Conservation (phyloP, 441 rosid species). For the Jatropha multifida region DNA sequence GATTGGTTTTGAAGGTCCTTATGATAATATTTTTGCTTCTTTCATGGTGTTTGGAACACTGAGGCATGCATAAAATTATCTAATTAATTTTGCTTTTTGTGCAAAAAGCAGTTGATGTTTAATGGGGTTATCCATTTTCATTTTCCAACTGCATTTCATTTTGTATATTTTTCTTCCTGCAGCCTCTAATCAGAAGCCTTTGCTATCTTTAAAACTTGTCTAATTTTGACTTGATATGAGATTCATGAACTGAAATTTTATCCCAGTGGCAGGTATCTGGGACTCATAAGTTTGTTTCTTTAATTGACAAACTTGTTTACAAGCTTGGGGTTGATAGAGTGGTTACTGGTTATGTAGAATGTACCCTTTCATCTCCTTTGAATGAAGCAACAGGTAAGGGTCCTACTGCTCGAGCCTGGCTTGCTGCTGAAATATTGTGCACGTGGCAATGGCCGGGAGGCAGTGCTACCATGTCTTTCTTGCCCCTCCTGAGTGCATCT, state of each 20-base stretch:
- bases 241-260: slow-evolving; percentile 18
- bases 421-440: slow-evolving; percentile 88
- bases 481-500: slow-evolving; percentile 61
- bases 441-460: slow-evolving; percentile 98
- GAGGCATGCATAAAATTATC: not conserved
- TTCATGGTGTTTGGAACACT: not conserved
- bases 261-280: slow-evolving; percentile 55
- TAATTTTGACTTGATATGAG: not conserved
- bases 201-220: not conserved
- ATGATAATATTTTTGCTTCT: not conserved
- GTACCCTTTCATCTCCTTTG: slow-evolving; percentile 16
- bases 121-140: not conserved
- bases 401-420: slow-evolving; percentile 68
- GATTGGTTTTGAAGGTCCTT: not conserved
- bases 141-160: no score
- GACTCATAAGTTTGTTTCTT: slow-evolving; percentile 57
- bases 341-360: slow-evolving; percentile 34
- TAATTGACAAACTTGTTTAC: slow-evolving; percentile 62
- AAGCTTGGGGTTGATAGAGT: slow-evolving; percentile 63
- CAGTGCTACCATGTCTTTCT: slow-evolving; percentile 61
- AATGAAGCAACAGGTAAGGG: slow-evolving; percentile 34
- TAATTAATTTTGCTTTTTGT: not conserved
- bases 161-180: not conserved
- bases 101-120: not conserved
- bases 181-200: not conserved